Base-by-base conservation (phyloP, 208 protist genomes). In the Acanthamoeba healyi region DNA sequence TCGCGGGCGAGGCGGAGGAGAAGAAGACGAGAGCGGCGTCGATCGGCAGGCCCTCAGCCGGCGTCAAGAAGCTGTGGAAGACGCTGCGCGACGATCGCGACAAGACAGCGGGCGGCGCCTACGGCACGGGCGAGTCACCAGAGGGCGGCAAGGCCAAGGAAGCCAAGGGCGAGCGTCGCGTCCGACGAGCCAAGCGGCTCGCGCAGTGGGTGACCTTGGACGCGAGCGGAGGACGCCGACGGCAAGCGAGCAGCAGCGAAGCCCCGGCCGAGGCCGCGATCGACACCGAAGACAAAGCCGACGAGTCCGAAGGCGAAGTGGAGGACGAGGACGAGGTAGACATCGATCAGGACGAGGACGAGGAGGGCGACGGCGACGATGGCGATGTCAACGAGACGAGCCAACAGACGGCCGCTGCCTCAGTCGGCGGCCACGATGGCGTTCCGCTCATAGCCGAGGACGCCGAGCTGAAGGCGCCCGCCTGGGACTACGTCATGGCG, bases 401-500 rank as follows among this genome's bases (percentile, higher is more conserved):
- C 7, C 14, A 81, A 26, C 14, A 38, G 34, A 6, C 36, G 22
- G 7, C 44, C 17, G 79, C n/a, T n/a, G n/a, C n/a, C n/a, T n/a
- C n/a, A n/a, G n/a, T n/a, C n/a, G n/a, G 36, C 26, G 44, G 19
- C 38, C 26, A 84, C 0, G 74, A 84, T 0, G 44, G 7, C 10
- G 19, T 22, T 7, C 32, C 38, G 46, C 58, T 42, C 3, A 54
- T 61, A 12, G 79, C 49, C 42, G 46, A 87, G 1, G 79, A 87
- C 22, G 79, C 42, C 29, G 42, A 51, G 1, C 5, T 51, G 79
- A 19, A 24, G 19, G 42, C 79, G 26, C 79, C 49, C 5, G 79
- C 61, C 14, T 87, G 79, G 79, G 79, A 87, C 26, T 87, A 61
- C 44, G 79, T 87, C 32, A 51, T 87, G 79, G 79, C 79, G 5